Evolutionary conservation across 2,329 filamentous ascomycete species (phyloP).

Genomic region (Trichocomaceae sp.): DNA sequence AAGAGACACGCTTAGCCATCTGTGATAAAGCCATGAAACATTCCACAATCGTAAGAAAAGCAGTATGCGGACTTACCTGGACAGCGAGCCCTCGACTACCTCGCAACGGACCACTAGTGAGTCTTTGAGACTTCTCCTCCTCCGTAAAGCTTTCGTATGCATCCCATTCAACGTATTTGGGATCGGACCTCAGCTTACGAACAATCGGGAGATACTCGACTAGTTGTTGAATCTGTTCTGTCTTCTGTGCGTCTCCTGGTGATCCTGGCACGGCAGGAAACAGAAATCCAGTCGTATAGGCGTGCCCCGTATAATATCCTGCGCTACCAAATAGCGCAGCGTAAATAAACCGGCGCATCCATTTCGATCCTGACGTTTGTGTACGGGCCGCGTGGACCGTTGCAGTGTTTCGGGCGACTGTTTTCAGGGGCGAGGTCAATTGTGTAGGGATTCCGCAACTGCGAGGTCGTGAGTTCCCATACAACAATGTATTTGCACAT

Average conservation of each 20-base stretch:
- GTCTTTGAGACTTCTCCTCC: constrained; percentile 27
- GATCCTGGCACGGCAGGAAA: constrained; percentile 28
- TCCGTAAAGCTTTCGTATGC: constrained; percentile 33
- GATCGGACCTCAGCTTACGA: constrained; percentile 31
- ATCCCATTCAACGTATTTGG: constrained; percentile 34
- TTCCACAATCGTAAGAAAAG: constrained; percentile 1
- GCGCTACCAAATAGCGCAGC: constrained; percentile 28
- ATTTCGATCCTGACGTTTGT: constrained; percentile 19
- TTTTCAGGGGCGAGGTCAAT: constrained; percentile 3
- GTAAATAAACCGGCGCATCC: constrained; percentile 32
- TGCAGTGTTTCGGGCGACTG: neutral
- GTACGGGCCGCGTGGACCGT: constrained; percentile 4
- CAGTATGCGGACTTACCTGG: constrained; percentile 28
- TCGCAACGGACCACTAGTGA: constrained; percentile 35
- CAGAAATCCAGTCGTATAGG: constrained; percentile 20
- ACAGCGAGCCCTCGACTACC: constrained; percentile 36
- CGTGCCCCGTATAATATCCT: constrained; percentile 24
- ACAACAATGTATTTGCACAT: neutral
- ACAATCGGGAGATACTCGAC: constrained; percentile 35
- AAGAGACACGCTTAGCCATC: neutral
- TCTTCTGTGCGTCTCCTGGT: constrained; percentile 24
- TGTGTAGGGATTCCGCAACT: neutral
- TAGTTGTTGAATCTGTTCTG: constrained; percentile 25
- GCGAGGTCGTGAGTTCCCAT: neutral
- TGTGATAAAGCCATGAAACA: neutral